phyloP scores from a whole-genome alignment of 2,329 filamentous ascomycete species.

The Leptoxyphium fumago region DNA sequence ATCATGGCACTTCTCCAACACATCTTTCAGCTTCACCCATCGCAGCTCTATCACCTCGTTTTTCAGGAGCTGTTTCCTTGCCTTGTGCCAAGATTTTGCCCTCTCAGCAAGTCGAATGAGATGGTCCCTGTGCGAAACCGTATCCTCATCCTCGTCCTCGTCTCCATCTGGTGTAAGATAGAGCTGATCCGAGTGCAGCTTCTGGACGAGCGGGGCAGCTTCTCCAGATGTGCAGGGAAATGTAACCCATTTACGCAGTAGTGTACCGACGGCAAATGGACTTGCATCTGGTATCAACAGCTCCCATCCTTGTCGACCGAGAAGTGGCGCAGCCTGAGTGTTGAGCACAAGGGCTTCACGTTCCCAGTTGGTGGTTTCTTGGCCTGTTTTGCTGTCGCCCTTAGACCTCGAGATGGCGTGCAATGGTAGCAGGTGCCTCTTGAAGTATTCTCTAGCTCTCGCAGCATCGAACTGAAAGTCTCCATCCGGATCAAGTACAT shows the following conservation, averaged over 20 bases:
- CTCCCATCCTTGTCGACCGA: constrained; percentile 15
- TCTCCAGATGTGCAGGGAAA: neutral
- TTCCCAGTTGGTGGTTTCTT: constrained; percentile 1
- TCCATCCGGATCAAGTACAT: constrained; percentile 9
- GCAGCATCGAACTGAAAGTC: constrained; percentile 5
- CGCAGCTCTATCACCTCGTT: constrained; percentile 3
- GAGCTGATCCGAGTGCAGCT: constrained; percentile 1
- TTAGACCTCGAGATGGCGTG: constrained; percentile 7
- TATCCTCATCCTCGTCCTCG: constrained; percentile 3
- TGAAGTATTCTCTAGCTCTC: constrained; percentile 5
- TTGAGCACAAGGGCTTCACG: constrained; percentile 15
- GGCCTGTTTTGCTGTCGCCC: neutral
- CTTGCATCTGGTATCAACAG: constrained; percentile 8
- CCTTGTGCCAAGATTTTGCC: constrained; percentile 1
- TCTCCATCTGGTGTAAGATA: neutral
- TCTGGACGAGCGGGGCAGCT: constrained; percentile 2
- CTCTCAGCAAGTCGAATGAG: constrained; percentile 3
- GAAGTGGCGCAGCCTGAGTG: constrained; percentile 15
- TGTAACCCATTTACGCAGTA: neutral
- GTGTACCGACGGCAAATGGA: neutral
- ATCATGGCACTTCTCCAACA: constrained; percentile 5
- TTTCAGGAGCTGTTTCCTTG: constrained; percentile 2
- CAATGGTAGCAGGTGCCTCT: constrained; percentile 13
- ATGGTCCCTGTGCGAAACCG: constrained; percentile 4
- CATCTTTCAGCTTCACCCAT: constrained; percentile 7